Conservation (phyloP, 805 yeast species). For the Wickerhamomyces strasburgensis region DNA sequence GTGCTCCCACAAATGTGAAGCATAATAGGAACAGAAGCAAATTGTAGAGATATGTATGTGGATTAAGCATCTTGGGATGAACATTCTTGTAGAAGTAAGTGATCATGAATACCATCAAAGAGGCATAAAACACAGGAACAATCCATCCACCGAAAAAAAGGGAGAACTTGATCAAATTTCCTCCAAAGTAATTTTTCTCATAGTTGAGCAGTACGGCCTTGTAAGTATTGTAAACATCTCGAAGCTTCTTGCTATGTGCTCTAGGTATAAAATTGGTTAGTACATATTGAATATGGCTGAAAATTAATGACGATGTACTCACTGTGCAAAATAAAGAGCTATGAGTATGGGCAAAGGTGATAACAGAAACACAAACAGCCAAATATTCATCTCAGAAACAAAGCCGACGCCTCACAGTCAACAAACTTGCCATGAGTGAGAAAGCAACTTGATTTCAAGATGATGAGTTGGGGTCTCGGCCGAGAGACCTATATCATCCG, state of each 20-base stretch:
- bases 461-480: too few relatives aligned
- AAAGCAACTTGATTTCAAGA: too few relatives aligned
- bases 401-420: too few relatives aligned
- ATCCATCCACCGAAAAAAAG: conserved; percentile 11
- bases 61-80: conserved; percentile 12
- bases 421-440: too few relatives aligned
- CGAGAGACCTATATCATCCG: too few relatives aligned
- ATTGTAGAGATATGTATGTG: conserved; percentile 16
- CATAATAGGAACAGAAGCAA: conserved; percentile 5
- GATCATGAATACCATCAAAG: conserved; percentile 11
- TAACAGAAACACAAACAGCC: conserved; percentile 1
- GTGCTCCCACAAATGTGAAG: conserved; percentile 8
- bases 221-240: not conserved
- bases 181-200: conserved; percentile 16
- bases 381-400: not conserved
- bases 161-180: conserved; percentile 5
- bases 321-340: conserved; percentile 1
- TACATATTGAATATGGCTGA: too few relatives aligned
- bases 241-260: not conserved
- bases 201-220: not conserved
- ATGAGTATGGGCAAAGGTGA: conserved; percentile 3
- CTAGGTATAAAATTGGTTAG: not conserved
- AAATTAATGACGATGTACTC: not conserved
- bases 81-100: conserved; percentile 12
- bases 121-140: conserved; percentile 18